Conservation (phyloP, 75 land plant species). For the Pinus tabuliformis region DNA sequence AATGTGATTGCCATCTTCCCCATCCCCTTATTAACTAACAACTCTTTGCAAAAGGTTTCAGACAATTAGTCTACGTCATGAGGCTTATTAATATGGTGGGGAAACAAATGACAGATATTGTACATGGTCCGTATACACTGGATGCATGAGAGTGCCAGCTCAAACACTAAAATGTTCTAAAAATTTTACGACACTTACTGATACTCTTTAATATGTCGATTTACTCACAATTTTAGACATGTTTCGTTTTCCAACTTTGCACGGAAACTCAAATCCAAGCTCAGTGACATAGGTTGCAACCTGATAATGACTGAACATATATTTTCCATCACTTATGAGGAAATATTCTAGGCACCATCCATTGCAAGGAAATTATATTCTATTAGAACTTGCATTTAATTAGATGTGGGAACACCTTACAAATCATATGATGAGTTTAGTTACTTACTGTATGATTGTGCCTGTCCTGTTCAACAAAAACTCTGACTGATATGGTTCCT, state of each 20-base stretch:
- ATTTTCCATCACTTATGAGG: neutral
- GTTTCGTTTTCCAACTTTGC: neutral
- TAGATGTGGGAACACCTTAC: neutral
- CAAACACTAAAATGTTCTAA: neutral
- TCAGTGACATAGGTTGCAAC: neutral
- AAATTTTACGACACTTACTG: neutral
- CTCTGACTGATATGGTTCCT: slow-evolving; percentile 84
- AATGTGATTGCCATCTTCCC: too few species aligned
- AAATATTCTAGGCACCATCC: neutral
- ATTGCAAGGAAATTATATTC: neutral
- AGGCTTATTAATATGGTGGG: too few species aligned
- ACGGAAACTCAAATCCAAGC: neutral
- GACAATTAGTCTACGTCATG: too few species aligned
- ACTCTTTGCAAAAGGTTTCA: too few species aligned
- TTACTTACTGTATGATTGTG: slow-evolving; percentile 60
- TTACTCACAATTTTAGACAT: too few species aligned
- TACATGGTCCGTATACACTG: too few species aligned
- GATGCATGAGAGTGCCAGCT: neutral
- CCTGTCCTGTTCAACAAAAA: slow-evolving; percentile 87
- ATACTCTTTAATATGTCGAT: neutral
- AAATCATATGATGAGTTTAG: neutral
- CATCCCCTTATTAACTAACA: too few species aligned
- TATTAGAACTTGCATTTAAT: neutral
- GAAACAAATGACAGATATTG: too few species aligned
- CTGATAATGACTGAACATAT: neutral